A percentile compares a stretch with the other conserved stretches of the same genome.
Conservation (phyloP, 495 filamentous ascomycete genomes). For the Annulohypoxylon bovei region DNA sequence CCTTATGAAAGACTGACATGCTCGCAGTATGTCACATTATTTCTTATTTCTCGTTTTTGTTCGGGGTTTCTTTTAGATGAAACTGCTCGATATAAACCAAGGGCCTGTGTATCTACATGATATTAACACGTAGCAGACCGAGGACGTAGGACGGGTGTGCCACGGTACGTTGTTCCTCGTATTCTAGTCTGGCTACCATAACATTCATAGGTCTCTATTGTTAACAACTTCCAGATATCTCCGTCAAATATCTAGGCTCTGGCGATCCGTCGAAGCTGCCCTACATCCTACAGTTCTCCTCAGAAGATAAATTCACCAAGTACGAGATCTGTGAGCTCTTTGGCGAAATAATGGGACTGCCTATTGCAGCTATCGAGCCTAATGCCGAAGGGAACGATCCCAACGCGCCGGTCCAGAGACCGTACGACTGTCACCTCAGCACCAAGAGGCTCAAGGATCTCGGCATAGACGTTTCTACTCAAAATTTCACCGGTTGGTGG, state of each 20-base stretch:
- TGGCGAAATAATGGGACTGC: slow-evolving; percentile 81
- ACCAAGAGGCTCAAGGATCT: slow-evolving; percentile 78
- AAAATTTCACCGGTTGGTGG: slow-evolving; percentile 89
- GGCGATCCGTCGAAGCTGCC: slow-evolving; percentile 64
- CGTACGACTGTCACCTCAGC: slow-evolving; percentile 90
- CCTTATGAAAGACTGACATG: slow-evolving; percentile 12
- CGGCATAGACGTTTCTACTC: slow-evolving; percentile 78
- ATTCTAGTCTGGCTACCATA: not conserved
- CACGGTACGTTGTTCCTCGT: slow-evolving; percentile 52
- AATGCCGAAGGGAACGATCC: slow-evolving; percentile 82
- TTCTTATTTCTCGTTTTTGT: not conserved
- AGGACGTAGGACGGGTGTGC: slow-evolving; percentile 86
- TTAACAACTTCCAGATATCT: slow-evolving; percentile 59
- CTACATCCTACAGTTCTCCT: slow-evolving; percentile 83
- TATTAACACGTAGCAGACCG: slow-evolving; percentile 59
- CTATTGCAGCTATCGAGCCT: slow-evolving; percentile 73
- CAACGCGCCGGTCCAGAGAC: slow-evolving; percentile 76
- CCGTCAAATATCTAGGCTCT: slow-evolving; percentile 69
- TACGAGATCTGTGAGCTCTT: slow-evolving; percentile 88
- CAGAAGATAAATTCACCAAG: slow-evolving; percentile 88
- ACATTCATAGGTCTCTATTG: not conserved
- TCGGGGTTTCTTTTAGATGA: not conserved
- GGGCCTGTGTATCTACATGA: slow-evolving; percentile 42
- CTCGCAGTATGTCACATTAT: slow-evolving; percentile 18
- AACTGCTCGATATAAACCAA: not conserved